Evolutionary conservation across 345 rosid species (phyloP).

Genomic region (Heritiera fomes): DNA sequence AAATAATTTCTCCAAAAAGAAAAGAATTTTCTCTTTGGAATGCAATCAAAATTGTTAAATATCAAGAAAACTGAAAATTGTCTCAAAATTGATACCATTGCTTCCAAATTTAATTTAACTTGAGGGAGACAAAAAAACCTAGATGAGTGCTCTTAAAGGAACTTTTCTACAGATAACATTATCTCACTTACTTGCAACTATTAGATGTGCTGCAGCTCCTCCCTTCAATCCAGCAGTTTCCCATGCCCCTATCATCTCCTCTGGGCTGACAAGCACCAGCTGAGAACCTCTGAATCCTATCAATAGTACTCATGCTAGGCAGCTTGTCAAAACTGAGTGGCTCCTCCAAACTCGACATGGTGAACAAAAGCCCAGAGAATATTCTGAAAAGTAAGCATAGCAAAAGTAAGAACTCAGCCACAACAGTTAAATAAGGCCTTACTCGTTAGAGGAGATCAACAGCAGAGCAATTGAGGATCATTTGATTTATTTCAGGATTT

Average conservation of each 20-base stretch:
- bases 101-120: neutral
- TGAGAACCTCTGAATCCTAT: constrained; percentile 85
- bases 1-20: neutral
- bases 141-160: neutral
- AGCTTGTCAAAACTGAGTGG: constrained; percentile 85
- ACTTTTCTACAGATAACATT: neutral
- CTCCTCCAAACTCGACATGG: constrained; percentile 97
- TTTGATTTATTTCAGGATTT: constrained; percentile 32
- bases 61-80: neutral
- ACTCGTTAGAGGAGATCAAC: constrained; percentile 21
- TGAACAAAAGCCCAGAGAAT: constrained; percentile 24
- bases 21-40: neutral
- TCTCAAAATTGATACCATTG: neutral
- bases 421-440: constrained; percentile 17
- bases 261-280: constrained; percentile 79
- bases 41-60: neutral
- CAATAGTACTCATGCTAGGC: constrained; percentile 85
- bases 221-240: constrained; percentile 79
- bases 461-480: constrained; percentile 22
- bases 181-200: constrained; percentile 57
- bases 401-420: constrained; percentile 28
- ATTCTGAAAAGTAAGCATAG: constrained; percentile 43
- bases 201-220: constrained; percentile 83
- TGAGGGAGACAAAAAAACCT: neutral
- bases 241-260: constrained; percentile 70